These are phyloP conservation scores for Fragosphaeria purpurea DNA, from an alignment of 2,329 filamentous ascomycete genomes.

Conservation along the genomic window DNA sequence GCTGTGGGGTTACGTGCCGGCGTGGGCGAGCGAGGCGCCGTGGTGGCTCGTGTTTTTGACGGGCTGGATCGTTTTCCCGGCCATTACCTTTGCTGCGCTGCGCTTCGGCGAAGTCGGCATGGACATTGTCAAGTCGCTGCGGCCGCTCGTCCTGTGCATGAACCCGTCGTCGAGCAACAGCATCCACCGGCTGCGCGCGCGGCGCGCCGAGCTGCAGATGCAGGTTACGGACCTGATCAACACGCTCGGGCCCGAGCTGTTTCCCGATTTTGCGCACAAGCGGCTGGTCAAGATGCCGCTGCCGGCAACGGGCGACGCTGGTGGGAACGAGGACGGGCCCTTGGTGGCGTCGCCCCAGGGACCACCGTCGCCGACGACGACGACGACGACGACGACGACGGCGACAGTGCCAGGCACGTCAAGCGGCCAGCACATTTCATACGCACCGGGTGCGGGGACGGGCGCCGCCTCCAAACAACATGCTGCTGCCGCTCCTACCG, in stretches of 20 bases:
- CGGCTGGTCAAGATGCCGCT: constrained; percentile 55
- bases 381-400: no score
- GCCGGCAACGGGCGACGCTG: no score
- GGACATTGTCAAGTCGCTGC: constrained; percentile 93
- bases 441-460: no score
- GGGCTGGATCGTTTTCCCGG: constrained; percentile 72
- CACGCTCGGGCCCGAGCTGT: constrained; percentile 88
- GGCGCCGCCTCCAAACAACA: no score
- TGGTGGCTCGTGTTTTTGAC: constrained; percentile 60
- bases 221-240: constrained; percentile 92
- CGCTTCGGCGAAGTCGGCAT: constrained; percentile 97
- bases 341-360: background rate
- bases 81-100: constrained; percentile 84
- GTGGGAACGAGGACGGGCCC: constrained; percentile 26
- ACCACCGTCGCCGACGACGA: background rate
- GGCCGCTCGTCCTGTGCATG: constrained; percentile 76
- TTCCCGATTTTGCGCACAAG: constrained; percentile 82
- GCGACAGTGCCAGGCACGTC: no score
- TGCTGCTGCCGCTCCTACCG: no score
- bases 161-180: constrained; percentile 77
- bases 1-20: constrained; percentile 70
- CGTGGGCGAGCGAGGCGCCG: constrained; percentile 51
- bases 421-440: background rate
- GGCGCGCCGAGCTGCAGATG: constrained; percentile 62
- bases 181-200: constrained; percentile 64